Conservation (phyloP, 148 eudicot genomes). For the Arbutus unedo region DNA sequence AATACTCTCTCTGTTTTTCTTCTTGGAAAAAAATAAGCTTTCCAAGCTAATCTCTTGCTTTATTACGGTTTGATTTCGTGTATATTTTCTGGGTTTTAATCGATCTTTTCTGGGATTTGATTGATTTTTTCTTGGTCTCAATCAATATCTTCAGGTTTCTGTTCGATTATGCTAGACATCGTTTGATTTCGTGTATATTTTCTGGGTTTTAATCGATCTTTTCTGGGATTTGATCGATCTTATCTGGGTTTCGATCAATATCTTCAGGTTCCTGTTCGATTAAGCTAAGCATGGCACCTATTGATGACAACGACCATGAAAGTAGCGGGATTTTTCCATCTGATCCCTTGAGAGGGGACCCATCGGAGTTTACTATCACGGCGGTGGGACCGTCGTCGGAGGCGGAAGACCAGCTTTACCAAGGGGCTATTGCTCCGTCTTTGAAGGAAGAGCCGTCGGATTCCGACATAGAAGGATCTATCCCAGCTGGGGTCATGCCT, state of each 20-base stretch:
- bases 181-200: not conserved
- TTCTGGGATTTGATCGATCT: not conserved
- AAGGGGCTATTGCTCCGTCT: slow-evolving; percentile 13
- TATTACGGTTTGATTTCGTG: not conserved
- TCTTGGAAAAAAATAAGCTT: not conserved
- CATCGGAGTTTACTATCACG: slow-evolving; percentile 23
- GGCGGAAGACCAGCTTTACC: not conserved
- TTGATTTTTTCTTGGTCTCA: too few relatives aligned
- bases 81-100: not conserved
- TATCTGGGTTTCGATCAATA: not conserved
- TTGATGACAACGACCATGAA: slow-evolving; percentile 21
- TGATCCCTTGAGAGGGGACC: slow-evolving; percentile 39
- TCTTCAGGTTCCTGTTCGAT: not conserved
- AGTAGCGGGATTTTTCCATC: slow-evolving; percentile 18
- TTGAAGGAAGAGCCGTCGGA: slow-evolving; percentile 60
- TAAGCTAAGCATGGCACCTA: slow-evolving; percentile 26
- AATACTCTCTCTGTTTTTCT: not conserved
- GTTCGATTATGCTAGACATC: too few relatives aligned
- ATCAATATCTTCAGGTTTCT: too few relatives aligned
- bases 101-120: not conserved
- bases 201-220: not conserved
- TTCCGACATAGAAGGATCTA: slow-evolving; percentile 13
- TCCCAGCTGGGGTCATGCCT: slow-evolving; percentile 15
- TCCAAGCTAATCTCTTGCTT: too few relatives aligned
- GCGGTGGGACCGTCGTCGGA: slow-evolving; percentile 15